Percentiles rank a stretch among this genome's conserved stretches.
Conservation (phyloP, 1,139 yeast genomes). For the Lodderomyces parapsilosis region DNA sequence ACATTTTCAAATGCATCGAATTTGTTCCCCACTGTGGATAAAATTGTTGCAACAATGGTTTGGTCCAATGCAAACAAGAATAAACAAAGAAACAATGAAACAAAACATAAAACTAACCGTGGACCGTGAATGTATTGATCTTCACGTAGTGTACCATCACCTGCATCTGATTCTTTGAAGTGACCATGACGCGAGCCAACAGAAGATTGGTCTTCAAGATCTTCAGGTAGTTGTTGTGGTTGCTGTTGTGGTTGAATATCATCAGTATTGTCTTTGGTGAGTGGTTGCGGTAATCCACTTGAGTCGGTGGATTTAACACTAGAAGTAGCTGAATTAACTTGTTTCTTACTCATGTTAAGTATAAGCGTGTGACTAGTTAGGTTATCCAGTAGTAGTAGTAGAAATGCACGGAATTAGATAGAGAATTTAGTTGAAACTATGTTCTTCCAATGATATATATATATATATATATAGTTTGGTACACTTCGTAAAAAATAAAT, state of each 20-base stretch:
- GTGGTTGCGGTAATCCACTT: background rate
- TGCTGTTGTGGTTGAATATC: background rate
- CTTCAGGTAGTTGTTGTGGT: conserved; percentile 4
- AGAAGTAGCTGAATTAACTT: background rate
- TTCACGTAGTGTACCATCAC: conserved; percentile 42
- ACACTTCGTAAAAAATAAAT: too few species aligned
- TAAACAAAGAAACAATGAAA: conserved; percentile 29
- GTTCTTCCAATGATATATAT: background rate
- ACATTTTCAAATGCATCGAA: conserved; percentile 49
- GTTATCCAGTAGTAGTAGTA: too few species aligned
- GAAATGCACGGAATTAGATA: too few species aligned
- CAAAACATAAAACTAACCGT: conserved; percentile 25
- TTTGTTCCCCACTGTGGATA: conserved; percentile 37
- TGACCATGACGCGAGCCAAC: background rate
- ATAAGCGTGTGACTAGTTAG: background rate
- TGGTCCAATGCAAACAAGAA: conserved; percentile 42
- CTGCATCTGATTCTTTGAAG: conserved; percentile 39
- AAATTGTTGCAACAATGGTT: conserved; percentile 38
- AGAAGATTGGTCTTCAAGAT: conserved; percentile 9
- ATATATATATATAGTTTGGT: too few species aligned
- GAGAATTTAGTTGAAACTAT: too few species aligned
- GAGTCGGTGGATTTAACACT: conserved; percentile 1
- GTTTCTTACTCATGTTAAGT: background rate
- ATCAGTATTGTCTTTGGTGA: background rate
- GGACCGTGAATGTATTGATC: conserved; percentile 37